Evolutionary conservation across 2,329 filamentous ascomycete genomes (phyloP), one percentile per base, ranked within the genome.

Genomic region (Didymella keratinophila): DNA sequence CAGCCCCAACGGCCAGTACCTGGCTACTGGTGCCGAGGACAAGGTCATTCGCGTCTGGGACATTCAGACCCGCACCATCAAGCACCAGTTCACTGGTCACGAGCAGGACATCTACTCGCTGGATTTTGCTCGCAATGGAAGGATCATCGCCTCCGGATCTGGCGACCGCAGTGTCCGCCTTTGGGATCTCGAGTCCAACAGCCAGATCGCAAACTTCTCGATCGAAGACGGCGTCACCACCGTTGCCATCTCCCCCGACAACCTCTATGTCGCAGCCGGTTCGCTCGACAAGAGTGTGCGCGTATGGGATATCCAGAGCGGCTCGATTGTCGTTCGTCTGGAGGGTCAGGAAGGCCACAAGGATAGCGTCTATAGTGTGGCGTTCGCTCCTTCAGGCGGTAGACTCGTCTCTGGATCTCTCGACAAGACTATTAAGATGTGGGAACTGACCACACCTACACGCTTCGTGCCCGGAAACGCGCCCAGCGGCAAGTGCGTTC

Each of bases 351-450:
- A 96, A 64, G 95, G 95, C 12, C 95, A 98, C 82, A 96, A 96
- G 79, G 95, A 99, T 63, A 96, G 91, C 69, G 95, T 98, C 21
- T 98, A 98, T 78, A 94, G 90, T 12, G 95, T 99, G 21, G 94
- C 95, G 0, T 99, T 99, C 78, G 93, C 93, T 14, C 95, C 95
- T 27, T 94, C 91, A 69, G 94, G 94, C 61, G 91, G 93, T 70
- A 92, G 96, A 67, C 88, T 99, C 39, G 94, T 98, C 73, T 96
- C 91, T 71, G 95, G 95, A 63, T 96, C 91, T 84, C 82, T 98
- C 68, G 95, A 99, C 77, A 96, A 96, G 84, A 98, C 94, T 0
- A 98, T 98, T 83, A 97, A 97, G 83, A 96, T 98, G 90, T 99
- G 95, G 93, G 93, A 97, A 81, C 85, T 99, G 49, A 89, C 86